A percentile compares a stretch with the other conserved stretches of the same genome.
Conservation (phyloP, 2,329 filamentous ascomycete species). For the Fusarium circinatum region DNA sequence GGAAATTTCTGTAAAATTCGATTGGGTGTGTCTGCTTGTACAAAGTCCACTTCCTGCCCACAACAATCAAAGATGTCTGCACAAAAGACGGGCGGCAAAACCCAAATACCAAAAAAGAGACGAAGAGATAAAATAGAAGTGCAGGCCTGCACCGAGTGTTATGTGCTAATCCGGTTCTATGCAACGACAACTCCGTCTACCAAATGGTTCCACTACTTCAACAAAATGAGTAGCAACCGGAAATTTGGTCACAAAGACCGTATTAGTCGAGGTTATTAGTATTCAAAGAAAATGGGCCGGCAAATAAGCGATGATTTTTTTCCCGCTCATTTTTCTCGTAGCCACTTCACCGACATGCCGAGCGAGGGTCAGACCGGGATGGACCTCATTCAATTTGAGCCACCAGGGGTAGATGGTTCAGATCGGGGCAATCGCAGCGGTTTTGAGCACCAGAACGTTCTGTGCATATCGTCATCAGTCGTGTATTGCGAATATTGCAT, state of each 20-base stretch:
- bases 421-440: conserved; percentile 8
- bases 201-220: conserved; percentile 1
- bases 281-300: conserved; percentile 12
- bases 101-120: neutral
- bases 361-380: conserved; percentile 3
- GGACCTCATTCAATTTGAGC: conserved; percentile 1
- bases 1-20: conserved; percentile 38
- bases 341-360: conserved; percentile 17
- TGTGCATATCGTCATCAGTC: conserved; percentile 8
- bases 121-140: conserved; percentile 10
- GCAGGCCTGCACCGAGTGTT: conserved; percentile 9
- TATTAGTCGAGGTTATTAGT: conserved; percentile 31
- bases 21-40: conserved; percentile 45
- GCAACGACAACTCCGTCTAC: conserved; percentile 6
- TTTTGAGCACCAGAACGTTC: conserved; percentile 12
- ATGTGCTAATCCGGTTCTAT: conserved; percentile 12
- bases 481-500: conserved; percentile 8
- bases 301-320: conserved; percentile 16
- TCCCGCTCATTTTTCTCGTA: conserved; percentile 24
- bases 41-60: conserved; percentile 43
- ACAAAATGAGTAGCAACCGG: conserved; percentile 3
- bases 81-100: conserved; percentile 10
- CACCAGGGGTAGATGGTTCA: neutral
- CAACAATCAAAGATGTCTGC: conserved; percentile 36
- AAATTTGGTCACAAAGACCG: neutral